Base-by-base conservation (phyloP, 2,329 filamentous ascomycete genomes). In the Verticillium nonalfalfae region DNA sequence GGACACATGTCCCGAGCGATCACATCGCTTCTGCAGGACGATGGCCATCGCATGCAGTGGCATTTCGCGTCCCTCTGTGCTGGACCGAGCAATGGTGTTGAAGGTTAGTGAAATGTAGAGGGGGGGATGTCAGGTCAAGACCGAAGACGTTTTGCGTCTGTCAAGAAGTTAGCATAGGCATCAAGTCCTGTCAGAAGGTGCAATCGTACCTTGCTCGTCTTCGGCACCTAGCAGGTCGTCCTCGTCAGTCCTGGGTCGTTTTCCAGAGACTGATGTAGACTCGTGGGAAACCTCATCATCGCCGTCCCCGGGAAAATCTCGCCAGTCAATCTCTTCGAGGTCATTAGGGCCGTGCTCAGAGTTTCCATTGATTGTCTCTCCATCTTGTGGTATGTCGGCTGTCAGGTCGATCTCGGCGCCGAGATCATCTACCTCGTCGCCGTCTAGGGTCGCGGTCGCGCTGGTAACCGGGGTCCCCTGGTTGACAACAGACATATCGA, bases 371-470 rank as follows among this genome's bases (percentile, higher is more conserved):
- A 18, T 18, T 26, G 18, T 45, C 39, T 7, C 45, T 52, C 18
- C 54, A 11, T 34, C 54, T 33, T 35, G 31, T 33, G 54, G 14
- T 10, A 56, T 33, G 31, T 56, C 54, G 54, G 54, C 54, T 33
- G 26, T 56, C 54, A 56, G 13, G 54, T 56, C 61, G 50, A 65
- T 45, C 61, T 62, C 63, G 61, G 65, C 65, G 33, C 66, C 60
- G 58, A 59, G 31, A 72, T 72, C 74, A 31, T 65, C 68, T 36
- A 73, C 71, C 40, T 69, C 73, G 39, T 73, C 71, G 55, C 70
- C 74, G 57, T 69, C 66, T 38, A 75, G 64, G 5, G 73, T 74
- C 34, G 71, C 68, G 15, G 72, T 74, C 21, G 71, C 72, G 60
- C 70, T 72, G 33, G 70, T 68, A 26, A 61, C 63, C 55, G 63